These are phyloP conservation scores for Xanthoceras sorbifolium DNA, from an alignment of 345 rosid genomes.

Conservation along the genomic window DNA sequence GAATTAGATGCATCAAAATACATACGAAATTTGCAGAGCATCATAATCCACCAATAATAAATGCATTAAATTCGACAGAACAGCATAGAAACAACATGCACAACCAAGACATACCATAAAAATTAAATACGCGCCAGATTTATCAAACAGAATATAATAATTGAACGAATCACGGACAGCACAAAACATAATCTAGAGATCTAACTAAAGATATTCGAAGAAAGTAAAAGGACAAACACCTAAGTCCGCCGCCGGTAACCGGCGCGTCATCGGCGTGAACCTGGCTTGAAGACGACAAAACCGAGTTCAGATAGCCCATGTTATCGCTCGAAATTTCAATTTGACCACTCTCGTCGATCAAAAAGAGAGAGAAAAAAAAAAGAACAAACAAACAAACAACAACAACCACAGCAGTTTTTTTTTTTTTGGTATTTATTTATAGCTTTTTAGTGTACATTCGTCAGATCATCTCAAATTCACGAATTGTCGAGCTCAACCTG, in stretches of 20 bases:
- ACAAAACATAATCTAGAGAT: conserved; percentile 10
- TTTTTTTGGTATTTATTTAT: background rate
- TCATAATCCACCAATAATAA: background rate
- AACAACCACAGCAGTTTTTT: background rate
- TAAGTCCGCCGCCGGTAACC: conserved; percentile 91
- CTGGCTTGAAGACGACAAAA: conserved; percentile 73
- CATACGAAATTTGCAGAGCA: background rate
- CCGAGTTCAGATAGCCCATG: conserved; percentile 86
- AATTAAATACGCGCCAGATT: background rate
- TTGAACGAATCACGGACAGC: background rate
- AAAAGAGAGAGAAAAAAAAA: conserved; percentile 28
- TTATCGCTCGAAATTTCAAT: conserved; percentile 18
- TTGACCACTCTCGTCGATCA: conserved; percentile 25
- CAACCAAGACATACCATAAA: background rate
- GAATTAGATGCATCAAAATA: background rate
- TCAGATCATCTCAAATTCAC: conserved; percentile 24
- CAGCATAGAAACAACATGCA: background rate
- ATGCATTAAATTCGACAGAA: conserved; percentile 11
- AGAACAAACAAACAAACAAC: background rate
- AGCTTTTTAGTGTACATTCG: conserved; percentile 10
- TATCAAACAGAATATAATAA: background rate
- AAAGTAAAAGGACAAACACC: conserved; percentile 37
- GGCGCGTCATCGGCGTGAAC: conserved; percentile 76
- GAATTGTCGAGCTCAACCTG: conserved; percentile 30
- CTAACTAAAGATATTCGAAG: conserved; percentile 10